Evolutionary conservation across 2,329 filamentous ascomycete species (phyloP), one percentile per base, ranked within the genome.

Genomic region (Calonectria naviculata): DNA sequence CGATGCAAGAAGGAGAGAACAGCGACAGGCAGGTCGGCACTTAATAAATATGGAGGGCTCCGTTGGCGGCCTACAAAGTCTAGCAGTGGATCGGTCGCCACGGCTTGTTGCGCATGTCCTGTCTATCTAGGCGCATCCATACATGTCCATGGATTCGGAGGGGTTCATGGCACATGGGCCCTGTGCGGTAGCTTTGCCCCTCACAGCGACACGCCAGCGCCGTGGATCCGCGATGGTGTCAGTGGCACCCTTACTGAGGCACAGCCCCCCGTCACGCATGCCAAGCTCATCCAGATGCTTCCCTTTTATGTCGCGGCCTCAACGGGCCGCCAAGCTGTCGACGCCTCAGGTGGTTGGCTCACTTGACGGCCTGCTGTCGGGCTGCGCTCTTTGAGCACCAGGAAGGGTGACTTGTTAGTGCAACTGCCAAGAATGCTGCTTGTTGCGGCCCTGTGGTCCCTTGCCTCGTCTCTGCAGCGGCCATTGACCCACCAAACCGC

Each of bases 191-290:
- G 56, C 38, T 61, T 44, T 24, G 46, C 62, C 46, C 44, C 46
- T 54, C 62, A 17, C 24, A 24, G 17, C 42, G 44, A 38, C 61
- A 49, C 61, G 61, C 61, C 62, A 52, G 29, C 52, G 26, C 8
- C 64, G 52, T 67, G 52, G 64, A 67, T 64, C 42, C 31, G 52
- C 31, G 42, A 65, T 65, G 54, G 54, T 65, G 67, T 65, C 67
- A 70, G 54, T 66, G 34, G 61, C 61, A 70, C 46, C 46, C 65
- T 44, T 26, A 36, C 34, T 29, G 21, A 13, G 46, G 56, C 67
- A 67, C 56, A 67, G 65, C 65, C 65, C 60, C 44, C 34, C 34
- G 31, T 63, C 52, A 29, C 47, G 65, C 44, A 65, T 41, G 67
- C 60, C 67, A 65, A 68, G 67, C 60, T 34, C 13, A 13, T 42